phyloP scores from a whole-genome alignment of 1,284 basidiomycete species.

The Marasmius fiardii region DNA sequence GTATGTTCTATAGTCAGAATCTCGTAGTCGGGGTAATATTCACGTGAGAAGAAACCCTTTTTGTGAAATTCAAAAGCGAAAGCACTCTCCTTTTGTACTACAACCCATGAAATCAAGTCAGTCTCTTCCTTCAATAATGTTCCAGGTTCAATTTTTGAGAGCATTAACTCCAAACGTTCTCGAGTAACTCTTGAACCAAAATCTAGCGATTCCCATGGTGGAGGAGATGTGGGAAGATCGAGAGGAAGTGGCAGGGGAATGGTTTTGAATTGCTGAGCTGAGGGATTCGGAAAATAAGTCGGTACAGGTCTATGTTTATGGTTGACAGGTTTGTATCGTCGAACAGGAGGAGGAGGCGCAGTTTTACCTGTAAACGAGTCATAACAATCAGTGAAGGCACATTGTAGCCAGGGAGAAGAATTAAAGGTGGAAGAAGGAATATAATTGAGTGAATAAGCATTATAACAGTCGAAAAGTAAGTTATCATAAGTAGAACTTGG shows the following conservation, averaged over 20 bases:
- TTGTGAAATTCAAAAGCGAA: slow-evolving; percentile 27
- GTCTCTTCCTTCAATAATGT: slow-evolving; percentile 19
- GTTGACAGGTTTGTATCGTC: slow-evolving; percentile 28
- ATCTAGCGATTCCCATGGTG: slow-evolving; percentile 7
- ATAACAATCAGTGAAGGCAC: slow-evolving; percentile 5
- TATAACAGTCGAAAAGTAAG: slow-evolving; percentile 6
- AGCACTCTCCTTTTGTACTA: slow-evolving; percentile 16
- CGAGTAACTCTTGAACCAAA: slow-evolving; percentile 11
- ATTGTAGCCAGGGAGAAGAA: slow-evolving; percentile 17
- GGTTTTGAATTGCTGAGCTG: slow-evolving; percentile 21
- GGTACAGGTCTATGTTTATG: slow-evolving; percentile 28
- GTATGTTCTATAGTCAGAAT: slow-evolving; percentile 31
- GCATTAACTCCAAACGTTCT: slow-evolving; percentile 16
- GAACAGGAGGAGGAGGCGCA: slow-evolving; percentile 2
- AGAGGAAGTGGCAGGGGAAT: slow-evolving; percentile 14
- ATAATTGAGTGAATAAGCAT: not conserved
- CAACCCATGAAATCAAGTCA: slow-evolving; percentile 21
- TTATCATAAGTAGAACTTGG: slow-evolving; percentile 18
- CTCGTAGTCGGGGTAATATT: slow-evolving; percentile 31
- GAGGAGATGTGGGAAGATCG: slow-evolving; percentile 18
- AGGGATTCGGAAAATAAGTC: slow-evolving; percentile 25
- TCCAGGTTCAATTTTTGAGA: slow-evolving; percentile 9
- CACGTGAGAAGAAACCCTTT: slow-evolving; percentile 25
- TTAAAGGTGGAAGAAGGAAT: not conserved
- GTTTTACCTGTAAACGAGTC: not conserved